Evolutionary conservation across 805 yeast genomes (phyloP), one percentile per base, ranked within the genome.

Genomic region (Pichia gijzeniarum): DNA sequence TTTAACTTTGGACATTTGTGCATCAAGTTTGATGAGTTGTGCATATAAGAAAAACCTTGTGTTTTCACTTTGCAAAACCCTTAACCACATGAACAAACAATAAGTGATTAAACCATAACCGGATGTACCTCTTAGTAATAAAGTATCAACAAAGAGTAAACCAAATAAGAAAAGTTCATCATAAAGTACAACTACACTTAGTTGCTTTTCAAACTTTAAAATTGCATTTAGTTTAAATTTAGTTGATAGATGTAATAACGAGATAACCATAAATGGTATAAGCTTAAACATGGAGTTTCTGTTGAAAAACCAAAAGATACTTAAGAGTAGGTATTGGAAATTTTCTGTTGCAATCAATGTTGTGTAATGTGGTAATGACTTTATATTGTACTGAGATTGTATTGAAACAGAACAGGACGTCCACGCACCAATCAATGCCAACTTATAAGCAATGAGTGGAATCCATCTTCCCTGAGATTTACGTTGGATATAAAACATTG

Each of bases 291-390:
- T 63, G 1, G 89, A 80, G 49, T 74, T 71, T 64, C 85, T 77
- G 34, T 82, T 76, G 45, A 82, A 61, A 40, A 77, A 57, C 91
- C 91, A 85, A 17, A 78, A 64, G 3, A 60, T 22, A 0, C 80
- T 75, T 45, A 84, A 62, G 3, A 76, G 50, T 44, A 80, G 65
- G 57, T 76, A 77, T 63, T 87, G 96, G 69, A 84, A 84, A 60
- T 85, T 85, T 53, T 79, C 87, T 20, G 87, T 77, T 9, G 89
- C 80, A 44, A 86, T 58, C 59, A 89, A 67, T 4, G 80, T 77
- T 45, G 74, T 73, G 58, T 79, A 72, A 5, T 80, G 71, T 6
- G 95, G 95, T 43, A 73, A 69, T 5, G 68, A 54, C 25, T 70
- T 66, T 17, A 77, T 67, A 20, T 80, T 80, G 65, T 80, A 81